Conservation (phyloP, 1,284 basidiomycete genomes). For the Marasmius sp. region DNA sequence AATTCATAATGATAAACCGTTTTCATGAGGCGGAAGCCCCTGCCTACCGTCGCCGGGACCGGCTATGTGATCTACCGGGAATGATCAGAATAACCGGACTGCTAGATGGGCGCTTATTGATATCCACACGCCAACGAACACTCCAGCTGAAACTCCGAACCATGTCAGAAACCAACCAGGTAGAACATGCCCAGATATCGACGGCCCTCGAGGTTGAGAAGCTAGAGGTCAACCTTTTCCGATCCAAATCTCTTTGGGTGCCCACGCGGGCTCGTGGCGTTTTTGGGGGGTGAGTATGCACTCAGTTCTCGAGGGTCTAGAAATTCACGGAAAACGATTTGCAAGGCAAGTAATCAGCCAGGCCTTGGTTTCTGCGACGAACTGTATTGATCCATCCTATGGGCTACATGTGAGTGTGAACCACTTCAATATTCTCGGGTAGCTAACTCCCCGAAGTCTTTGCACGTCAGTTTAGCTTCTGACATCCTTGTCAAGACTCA, state of each 20-base stretch:
- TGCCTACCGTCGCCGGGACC: background rate
- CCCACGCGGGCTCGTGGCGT: conserved; percentile 74
- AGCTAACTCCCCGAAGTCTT: conserved; percentile 12
- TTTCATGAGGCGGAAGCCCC: background rate
- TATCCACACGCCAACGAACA: too few species aligned
- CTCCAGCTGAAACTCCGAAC: background rate
- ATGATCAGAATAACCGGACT: background rate
- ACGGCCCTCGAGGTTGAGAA: conserved; percentile 77
- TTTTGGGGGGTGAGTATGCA: conserved; percentile 67
- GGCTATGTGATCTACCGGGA: background rate
- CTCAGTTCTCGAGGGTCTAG: background rate
- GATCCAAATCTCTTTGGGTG: conserved; percentile 71
- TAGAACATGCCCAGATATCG: conserved; percentile 62
- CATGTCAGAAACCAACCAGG: conserved; percentile 38
- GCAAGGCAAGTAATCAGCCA: conserved; percentile 82
- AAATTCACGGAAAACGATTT: background rate
- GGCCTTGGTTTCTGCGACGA: conserved; percentile 77
- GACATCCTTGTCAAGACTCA: background rate
- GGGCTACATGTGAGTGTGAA: conserved; percentile 64
- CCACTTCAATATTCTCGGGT: background rate
- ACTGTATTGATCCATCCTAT: conserved; percentile 67
- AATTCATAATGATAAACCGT: background rate
- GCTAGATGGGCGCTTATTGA: too few species aligned
- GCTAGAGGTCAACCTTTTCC: conserved; percentile 75
- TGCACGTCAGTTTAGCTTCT: conserved; percentile 10